phyloP scores from a whole-genome alignment of 1,284 basidiomycete species.

The Sanghuangporus weigelae region DNA sequence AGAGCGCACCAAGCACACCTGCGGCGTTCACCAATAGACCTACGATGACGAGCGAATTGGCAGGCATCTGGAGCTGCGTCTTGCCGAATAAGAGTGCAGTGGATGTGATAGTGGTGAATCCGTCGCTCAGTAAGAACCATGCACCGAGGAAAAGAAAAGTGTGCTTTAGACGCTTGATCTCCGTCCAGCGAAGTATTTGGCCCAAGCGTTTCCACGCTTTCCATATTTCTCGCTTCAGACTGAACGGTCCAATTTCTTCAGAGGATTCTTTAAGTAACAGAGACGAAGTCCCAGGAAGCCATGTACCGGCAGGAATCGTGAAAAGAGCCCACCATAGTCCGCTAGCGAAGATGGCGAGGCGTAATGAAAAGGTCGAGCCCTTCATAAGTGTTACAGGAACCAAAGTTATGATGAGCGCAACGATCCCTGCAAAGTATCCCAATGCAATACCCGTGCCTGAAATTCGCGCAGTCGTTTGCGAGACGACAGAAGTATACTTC shows the following conservation, averaged over 20 bases:
- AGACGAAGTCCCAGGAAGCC: slow-evolving; percentile 47
- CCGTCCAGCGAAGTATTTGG: slow-evolving; percentile 61
- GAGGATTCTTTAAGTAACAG: slow-evolving; percentile 21
- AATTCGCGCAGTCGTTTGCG: slow-evolving; percentile 69
- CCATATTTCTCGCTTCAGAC: slow-evolving; percentile 43
- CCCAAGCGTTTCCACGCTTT: slow-evolving; percentile 64
- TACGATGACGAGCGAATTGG: slow-evolving; percentile 66
- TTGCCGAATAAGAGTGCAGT: slow-evolving; percentile 82
- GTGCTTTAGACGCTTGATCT: slow-evolving; percentile 71
- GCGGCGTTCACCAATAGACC: slow-evolving; percentile 63
- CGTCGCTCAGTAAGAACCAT: slow-evolving; percentile 90
- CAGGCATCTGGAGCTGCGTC: slow-evolving; percentile 68
- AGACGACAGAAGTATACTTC: slow-evolving; percentile 50
- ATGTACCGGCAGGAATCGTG: slow-evolving; percentile 67
- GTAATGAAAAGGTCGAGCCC: slow-evolving; percentile 69
- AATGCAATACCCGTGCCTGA: slow-evolving; percentile 80
- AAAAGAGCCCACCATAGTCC: slow-evolving; percentile 85
- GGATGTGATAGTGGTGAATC: slow-evolving; percentile 79
- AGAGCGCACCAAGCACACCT: slow-evolving; percentile 71
- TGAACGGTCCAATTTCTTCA: slow-evolving; percentile 31
- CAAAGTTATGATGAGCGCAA: slow-evolving; percentile 64
- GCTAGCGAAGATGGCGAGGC: slow-evolving; percentile 74
- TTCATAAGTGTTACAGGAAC: slow-evolving; percentile 62
- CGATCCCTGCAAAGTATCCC: slow-evolving; percentile 76
- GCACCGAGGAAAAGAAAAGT: slow-evolving; percentile 85